Evolutionary conservation across 306 rosid species (phyloP), one percentile per base, ranked within the genome.

Genomic region (Myrica gale): DNA sequence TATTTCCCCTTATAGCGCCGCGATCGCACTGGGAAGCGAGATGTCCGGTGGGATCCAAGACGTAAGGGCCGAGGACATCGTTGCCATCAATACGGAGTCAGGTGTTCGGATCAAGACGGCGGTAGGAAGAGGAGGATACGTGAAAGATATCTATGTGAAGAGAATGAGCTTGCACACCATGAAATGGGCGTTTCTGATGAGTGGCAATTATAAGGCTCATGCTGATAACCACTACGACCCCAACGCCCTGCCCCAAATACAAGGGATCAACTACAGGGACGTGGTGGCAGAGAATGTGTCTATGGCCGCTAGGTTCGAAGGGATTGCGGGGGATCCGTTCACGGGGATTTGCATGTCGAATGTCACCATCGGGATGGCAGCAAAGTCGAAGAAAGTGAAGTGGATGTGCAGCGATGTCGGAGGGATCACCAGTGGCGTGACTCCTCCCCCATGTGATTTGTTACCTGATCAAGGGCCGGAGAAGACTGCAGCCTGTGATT

Each of bases 141-240:
- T 92, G 44, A 87, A 81, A 80, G 91, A 92, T 85, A 87, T 91
- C 8, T 89, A 82, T 54, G 96, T 92, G 0, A 78, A 85, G 68
- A 43, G 79, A 74, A 80, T 92, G 90, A 88, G 75, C 0, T 55
- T 88, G 89, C 79, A 88, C 9, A 91, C 91, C n/a, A 89, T 92
- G 97, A 91, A 91, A 76, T 91, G 91, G 91, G 97, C 77, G 3
- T 91, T 89, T 76, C 82, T 90, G 95, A 91, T 89, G 85, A 87
- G 90, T 1, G 96, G 97, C 15, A 83, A 87, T 48, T 91, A 91
- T 46, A 91, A 92, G 13, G 90, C 93, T 9, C 95, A 91, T 70
- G 91, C 95, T 45, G 97, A 88, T 78, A 61, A 61, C 3, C 67
- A 82, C n/a, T 91, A 86, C 48, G 88, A 91, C 53, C 95, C 85